A percentile compares a stretch with the other conserved stretches of the same genome.
phyloP scores from a whole-genome alignment of 2,329 filamentous ascomycete species.

The Ampelomyces quisqualis region DNA sequence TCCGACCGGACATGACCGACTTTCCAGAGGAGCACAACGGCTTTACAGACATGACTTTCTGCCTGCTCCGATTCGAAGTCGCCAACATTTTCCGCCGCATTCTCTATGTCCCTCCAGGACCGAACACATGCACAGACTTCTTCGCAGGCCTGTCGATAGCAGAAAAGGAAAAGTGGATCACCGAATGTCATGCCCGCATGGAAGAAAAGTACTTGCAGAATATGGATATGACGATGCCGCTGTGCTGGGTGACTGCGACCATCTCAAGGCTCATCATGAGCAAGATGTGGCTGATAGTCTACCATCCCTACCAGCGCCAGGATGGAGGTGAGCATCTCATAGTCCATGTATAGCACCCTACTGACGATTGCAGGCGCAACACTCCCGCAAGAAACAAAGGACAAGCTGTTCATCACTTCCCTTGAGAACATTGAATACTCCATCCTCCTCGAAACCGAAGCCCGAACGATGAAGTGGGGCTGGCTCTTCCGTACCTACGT shows the following conservation, averaged over 20 bases:
- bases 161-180: slow-evolving; percentile 54
- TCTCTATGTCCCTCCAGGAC: slow-evolving; percentile 48
- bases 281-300: slow-evolving; percentile 75
- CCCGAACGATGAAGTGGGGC: slow-evolving; percentile 61
- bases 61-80: slow-evolving; percentile 56
- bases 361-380: slow-evolving; percentile 42
- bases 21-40: slow-evolving; percentile 52
- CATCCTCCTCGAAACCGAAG: slow-evolving; percentile 64
- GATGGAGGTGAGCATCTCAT: slow-evolving; percentile 47
- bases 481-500: slow-evolving; percentile 66
- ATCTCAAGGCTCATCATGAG: slow-evolving; percentile 70
- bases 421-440: slow-evolving; percentile 75
- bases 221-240: slow-evolving; percentile 57
- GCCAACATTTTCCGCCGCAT: slow-evolving; percentile 51
- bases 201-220: slow-evolving; percentile 54
- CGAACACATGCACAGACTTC: slow-evolving; percentile 46
- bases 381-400: slow-evolving; percentile 62
- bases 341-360: background rate
- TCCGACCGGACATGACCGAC: slow-evolving; percentile 52
- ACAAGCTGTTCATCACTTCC: slow-evolving; percentile 69
- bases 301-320: slow-evolving; percentile 69
- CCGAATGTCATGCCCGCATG: slow-evolving; percentile 49
- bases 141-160: slow-evolving; percentile 48
- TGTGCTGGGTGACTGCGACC: slow-evolving; percentile 69
- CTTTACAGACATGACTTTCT: slow-evolving; percentile 61